phyloP scores from a whole-genome alignment of 495 filamentous ascomycete species.

The Aspergillus kassunensis region DNA sequence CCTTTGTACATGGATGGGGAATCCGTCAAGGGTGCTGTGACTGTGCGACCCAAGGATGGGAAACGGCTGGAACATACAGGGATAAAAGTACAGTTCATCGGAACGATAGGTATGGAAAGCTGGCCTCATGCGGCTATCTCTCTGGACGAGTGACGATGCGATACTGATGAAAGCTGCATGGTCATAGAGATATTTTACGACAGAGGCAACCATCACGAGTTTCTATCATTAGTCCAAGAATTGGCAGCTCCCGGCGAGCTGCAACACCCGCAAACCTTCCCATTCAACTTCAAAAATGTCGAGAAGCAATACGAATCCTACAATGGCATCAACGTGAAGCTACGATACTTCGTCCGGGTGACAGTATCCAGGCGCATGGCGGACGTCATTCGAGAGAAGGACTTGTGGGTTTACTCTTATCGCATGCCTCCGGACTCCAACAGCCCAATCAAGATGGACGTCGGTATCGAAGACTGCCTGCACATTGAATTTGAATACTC shows the following conservation, averaged over 20 bases:
- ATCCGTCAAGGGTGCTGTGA: constrained; percentile 93
- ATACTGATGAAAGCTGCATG: background rate
- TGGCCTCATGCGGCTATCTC: background rate
- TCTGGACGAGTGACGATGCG: background rate
- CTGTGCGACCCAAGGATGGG: constrained; percentile 95
- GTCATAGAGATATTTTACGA: constrained; percentile 95
- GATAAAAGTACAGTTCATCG: constrained; percentile 99
- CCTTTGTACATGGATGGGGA: constrained; percentile 98
- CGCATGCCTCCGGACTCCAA: constrained; percentile 98
- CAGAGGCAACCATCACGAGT: constrained; percentile 98
- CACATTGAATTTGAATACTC: constrained; percentile 99
- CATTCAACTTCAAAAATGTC: constrained; percentile 99
- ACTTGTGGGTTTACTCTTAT: constrained; percentile 99
- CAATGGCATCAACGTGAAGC: constrained; percentile 98
- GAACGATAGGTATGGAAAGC: constrained; percentile 74
- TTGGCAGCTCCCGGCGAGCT: constrained; percentile 94
- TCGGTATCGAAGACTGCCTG: constrained; percentile 98
- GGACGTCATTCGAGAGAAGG: constrained; percentile 97
- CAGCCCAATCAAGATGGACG: constrained; percentile 99
- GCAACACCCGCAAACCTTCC: constrained; percentile 96
- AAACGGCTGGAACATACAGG: constrained; percentile 97
- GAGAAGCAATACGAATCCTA: constrained; percentile 99
- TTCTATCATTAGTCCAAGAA: constrained; percentile 92
- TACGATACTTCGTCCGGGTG: constrained; percentile 97
- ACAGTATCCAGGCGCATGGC: constrained; percentile 96